phyloP scores from a whole-genome alignment of 1,284 basidiomycete genomes.

The Mycena sp. region DNA sequence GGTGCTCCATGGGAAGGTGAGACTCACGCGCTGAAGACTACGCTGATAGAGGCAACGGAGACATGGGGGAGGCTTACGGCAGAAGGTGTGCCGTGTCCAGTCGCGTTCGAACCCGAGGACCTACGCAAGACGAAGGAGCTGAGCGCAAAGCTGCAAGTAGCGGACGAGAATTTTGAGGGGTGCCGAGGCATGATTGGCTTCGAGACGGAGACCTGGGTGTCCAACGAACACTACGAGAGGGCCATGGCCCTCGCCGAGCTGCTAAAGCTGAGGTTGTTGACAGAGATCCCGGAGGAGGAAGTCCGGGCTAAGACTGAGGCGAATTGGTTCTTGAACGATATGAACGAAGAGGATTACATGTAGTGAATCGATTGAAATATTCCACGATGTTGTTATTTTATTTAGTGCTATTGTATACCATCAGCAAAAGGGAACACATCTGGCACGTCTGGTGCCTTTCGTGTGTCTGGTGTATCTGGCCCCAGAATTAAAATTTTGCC shows the following conservation, averaged over 20 bases:
- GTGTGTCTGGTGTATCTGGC: too few species aligned
- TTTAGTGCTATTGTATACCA: too few species aligned
- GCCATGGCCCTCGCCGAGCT: slow-evolving; percentile 43
- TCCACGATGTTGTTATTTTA: neutral
- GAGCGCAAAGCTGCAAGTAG: slow-evolving; percentile 36
- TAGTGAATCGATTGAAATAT: slow-evolving; percentile 18
- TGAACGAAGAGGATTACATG: slow-evolving; percentile 56
- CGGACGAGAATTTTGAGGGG: slow-evolving; percentile 43
- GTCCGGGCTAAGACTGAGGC: slow-evolving; percentile 43
- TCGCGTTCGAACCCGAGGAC: slow-evolving; percentile 54
- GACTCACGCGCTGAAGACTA: slow-evolving; percentile 50
- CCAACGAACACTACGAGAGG: slow-evolving; percentile 47
- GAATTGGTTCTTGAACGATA: slow-evolving; percentile 57
- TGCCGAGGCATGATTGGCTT: slow-evolving; percentile 41
- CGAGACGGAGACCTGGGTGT: slow-evolving; percentile 53
- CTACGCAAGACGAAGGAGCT: slow-evolving; percentile 50
- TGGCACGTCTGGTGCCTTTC: too few species aligned
- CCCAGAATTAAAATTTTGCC: too few species aligned
- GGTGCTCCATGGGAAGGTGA: slow-evolving; percentile 57
- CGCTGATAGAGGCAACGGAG: slow-evolving; percentile 50
- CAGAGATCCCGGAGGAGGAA: slow-evolving; percentile 38
- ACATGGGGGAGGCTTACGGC: slow-evolving; percentile 49
- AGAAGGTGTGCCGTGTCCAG: slow-evolving; percentile 51
- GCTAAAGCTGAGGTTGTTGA: slow-evolving; percentile 48
- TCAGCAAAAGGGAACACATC: too few species aligned